Conservation (phyloP, 352 stramenopile species). For the Phytophthora chlamydospora region DNA sequence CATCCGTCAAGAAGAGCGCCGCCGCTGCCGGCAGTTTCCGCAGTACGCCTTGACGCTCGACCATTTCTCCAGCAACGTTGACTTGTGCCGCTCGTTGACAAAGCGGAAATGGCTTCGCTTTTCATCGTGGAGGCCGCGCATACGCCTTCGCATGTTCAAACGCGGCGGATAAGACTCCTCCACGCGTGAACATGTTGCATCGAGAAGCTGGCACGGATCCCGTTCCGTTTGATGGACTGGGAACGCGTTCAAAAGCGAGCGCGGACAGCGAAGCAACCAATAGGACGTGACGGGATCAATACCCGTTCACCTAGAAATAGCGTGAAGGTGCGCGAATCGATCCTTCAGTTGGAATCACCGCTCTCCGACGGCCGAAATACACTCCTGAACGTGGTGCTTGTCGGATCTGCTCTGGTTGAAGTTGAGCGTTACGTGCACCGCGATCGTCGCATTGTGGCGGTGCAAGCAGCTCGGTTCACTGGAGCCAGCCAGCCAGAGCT, state of each 20-base stretch:
- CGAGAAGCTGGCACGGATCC: conserved; percentile 7
- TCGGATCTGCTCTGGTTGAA: conserved; percentile 18
- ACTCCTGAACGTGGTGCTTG: not conserved
- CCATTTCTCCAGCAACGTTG: conserved; percentile 5
- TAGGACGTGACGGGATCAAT: no score
- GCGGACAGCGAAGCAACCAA: no score
- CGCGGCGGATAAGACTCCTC: conserved; percentile 27
- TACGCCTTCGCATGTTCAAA: conserved; percentile 9
- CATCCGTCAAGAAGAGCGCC: conserved; percentile 8
- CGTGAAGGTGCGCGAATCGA: no score
- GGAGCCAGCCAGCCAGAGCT: not conserved
- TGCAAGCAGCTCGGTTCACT: not conserved
- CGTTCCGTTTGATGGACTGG: conserved; percentile 1
- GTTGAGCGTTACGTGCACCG: conserved; percentile 12
- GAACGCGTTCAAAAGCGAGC: not conserved
- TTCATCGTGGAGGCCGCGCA: not conserved
- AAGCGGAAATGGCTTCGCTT: conserved; percentile 13
- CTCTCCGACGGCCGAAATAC: no score
- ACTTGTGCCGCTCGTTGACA: not conserved
- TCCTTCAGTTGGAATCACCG: no score
- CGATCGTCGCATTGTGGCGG: conserved; percentile 23
- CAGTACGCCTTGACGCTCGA: not conserved
- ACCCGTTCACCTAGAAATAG: no score
- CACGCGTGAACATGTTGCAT: conserved; percentile 1
- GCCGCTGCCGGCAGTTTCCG: conserved; percentile 1